Conservation (phyloP, 2,329 filamentous ascomycete genomes). For the Colletotrichum sp. region DNA sequence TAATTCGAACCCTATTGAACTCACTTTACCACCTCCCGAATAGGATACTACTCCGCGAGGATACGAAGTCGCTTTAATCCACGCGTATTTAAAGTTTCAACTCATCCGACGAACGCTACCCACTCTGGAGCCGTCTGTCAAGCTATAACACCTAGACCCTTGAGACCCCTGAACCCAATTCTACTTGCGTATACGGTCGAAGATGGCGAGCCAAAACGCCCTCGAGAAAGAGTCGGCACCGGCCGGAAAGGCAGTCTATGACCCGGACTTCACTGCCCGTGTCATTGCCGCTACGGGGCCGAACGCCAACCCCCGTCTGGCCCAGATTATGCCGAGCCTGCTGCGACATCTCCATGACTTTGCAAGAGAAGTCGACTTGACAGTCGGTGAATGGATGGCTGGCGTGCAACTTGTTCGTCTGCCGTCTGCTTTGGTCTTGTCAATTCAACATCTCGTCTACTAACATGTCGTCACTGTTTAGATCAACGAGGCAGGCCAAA, state of each 20-base stretch:
- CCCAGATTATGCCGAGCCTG: constrained; percentile 61
- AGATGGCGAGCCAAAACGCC: background rate
- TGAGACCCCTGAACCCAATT: background rate
- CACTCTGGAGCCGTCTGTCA: background rate
- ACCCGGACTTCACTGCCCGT: constrained; percentile 60
- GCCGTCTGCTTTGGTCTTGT: background rate
- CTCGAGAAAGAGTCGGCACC: background rate
- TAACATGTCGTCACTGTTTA: constrained; percentile 27
- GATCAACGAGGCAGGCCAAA: constrained; percentile 69
- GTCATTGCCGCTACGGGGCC: constrained; percentile 70
- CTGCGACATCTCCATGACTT: constrained; percentile 72
- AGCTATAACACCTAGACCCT: background rate
- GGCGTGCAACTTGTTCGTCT: constrained; percentile 60
- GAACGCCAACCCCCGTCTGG: constrained; percentile 62
- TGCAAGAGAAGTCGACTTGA: constrained; percentile 69
- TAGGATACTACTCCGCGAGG: background rate
- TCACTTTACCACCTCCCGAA: background rate
- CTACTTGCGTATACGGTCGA: background rate
- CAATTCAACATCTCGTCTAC: background rate
- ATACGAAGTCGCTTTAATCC: background rate
- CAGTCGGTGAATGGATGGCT: constrained; percentile 69
- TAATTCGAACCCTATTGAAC: background rate
- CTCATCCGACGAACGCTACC: background rate
- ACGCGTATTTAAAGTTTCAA: background rate
- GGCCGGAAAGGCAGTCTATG: constrained; percentile 21